These are phyloP conservation scores for Blastocystis hominis DNA, from an alignment of 352 stramenopile genomes.

Conservation along the genomic window DNA sequence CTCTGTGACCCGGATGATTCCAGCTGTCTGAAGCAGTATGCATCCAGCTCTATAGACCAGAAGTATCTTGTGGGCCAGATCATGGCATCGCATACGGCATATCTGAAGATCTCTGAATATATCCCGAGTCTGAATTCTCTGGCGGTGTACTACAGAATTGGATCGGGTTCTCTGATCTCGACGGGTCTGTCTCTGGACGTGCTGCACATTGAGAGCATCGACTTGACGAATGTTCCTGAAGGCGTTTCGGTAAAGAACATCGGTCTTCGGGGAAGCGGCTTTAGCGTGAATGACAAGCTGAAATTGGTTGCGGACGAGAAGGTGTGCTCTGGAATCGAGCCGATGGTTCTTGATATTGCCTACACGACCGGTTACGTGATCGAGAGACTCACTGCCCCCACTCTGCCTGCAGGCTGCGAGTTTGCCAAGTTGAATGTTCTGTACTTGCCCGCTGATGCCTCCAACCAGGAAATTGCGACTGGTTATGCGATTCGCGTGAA, in stretches of 20 bases:
- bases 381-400: not conserved
- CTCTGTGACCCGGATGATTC: not conserved
- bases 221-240: slow-evolving; percentile 30
- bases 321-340: not conserved
- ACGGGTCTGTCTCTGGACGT: slow-evolving; percentile 11
- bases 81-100: not conserved
- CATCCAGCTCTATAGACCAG: not conserved
- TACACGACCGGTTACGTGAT: slow-evolving; percentile 17
- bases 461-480: not conserved
- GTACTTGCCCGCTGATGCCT: not conserved
- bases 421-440: slow-evolving; percentile 32
- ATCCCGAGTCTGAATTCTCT: not conserved
- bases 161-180: not conserved
- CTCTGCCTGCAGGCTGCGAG: slow-evolving; percentile 1
- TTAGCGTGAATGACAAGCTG: slow-evolving; percentile 10
- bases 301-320: not conserved
- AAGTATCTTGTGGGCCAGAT: not conserved
- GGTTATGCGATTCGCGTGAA: not conserved
- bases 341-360: not conserved
- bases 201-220: slow-evolving; percentile 1
- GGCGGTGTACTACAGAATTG: slow-evolving; percentile 30
- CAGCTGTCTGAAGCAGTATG: not conserved
- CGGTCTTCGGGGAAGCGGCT: not conserved
- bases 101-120: too few species aligned
- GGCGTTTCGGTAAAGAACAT: slow-evolving; percentile 33